phyloP scores from a whole-genome alignment of 2,329 filamentous ascomycete species.

The Hypoxylon sp. region DNA sequence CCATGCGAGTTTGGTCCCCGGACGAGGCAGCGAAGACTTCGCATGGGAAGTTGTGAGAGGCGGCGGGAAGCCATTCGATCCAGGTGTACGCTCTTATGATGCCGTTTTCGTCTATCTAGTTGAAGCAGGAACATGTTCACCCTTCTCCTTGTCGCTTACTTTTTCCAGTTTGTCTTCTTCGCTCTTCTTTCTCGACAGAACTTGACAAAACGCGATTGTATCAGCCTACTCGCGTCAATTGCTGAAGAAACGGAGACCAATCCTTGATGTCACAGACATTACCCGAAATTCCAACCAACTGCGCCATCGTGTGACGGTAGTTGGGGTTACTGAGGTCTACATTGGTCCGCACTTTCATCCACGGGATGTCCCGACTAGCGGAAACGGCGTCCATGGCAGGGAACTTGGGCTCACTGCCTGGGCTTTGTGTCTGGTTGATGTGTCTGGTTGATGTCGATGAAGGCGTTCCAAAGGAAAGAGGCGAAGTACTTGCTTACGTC shows the following conservation, averaged over 20 bases:
- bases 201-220: not conserved
- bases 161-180: not conserved
- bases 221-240: conserved; percentile 2
- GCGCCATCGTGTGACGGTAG: conserved; percentile 12
- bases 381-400: conserved; percentile 24
- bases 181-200: too few species aligned
- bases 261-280: not conserved
- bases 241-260: conserved; percentile 16
- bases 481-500: conserved; percentile 6
- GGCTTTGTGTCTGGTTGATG: conserved; percentile 7
- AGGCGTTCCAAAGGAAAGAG: conserved; percentile 15
- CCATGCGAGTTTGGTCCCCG: conserved; percentile 15
- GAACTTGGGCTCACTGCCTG: not conserved
- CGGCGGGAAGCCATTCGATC: conserved; percentile 23
- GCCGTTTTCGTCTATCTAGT: conserved; percentile 12
- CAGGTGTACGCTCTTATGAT: conserved; percentile 5
- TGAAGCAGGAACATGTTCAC: conserved; percentile 1
- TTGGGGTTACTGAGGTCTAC: conserved; percentile 6
- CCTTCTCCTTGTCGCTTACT: not conserved
- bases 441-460: conserved; percentile 16
- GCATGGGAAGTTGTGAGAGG: not conserved
- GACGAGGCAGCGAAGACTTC: conserved; percentile 14
- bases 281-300: conserved; percentile 22
- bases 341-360: conserved; percentile 3
- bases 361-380: conserved; percentile 29